Conservation (phyloP, 2,329 filamentous ascomycete genomes). For the Ceratocystis colombiana region DNA sequence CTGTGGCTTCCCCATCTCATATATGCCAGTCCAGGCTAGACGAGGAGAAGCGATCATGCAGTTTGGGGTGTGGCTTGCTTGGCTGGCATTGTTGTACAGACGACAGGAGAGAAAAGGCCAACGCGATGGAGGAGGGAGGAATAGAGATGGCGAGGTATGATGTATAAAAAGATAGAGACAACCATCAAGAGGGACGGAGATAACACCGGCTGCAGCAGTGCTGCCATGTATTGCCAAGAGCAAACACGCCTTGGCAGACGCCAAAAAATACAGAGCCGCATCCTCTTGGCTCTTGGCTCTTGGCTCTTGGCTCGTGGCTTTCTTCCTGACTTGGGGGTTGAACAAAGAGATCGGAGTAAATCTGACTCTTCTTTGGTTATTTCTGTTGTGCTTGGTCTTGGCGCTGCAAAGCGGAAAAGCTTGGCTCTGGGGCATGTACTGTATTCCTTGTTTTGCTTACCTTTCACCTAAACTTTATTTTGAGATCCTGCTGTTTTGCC, state of each 20-base stretch:
- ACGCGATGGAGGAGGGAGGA: too few relatives aligned
- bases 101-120: not conserved
- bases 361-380: not conserved
- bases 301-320: too few relatives aligned
- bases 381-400: conserved; percentile 12
- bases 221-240: too few relatives aligned
- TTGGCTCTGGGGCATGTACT: not conserved
- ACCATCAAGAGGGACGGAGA: too few relatives aligned
- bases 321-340: too few relatives aligned
- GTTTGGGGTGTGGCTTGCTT: not conserved
- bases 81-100: conserved; percentile 7
- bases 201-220: too few relatives aligned
- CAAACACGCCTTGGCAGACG: too few relatives aligned
- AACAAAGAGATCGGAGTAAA: not conserved
- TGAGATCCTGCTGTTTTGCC: not conserved
- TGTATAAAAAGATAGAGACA: too few relatives aligned
- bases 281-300: too few relatives aligned
- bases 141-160: too few relatives aligned
- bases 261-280: too few relatives aligned
- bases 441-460: not conserved
- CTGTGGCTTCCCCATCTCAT: not conserved
- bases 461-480: not conserved
- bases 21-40: not conserved
- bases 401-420: not conserved
- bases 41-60: not conserved